Evolutionary conservation across 768 basidiomycete species (phyloP).

Genomic region (Chiua virens): DNA sequence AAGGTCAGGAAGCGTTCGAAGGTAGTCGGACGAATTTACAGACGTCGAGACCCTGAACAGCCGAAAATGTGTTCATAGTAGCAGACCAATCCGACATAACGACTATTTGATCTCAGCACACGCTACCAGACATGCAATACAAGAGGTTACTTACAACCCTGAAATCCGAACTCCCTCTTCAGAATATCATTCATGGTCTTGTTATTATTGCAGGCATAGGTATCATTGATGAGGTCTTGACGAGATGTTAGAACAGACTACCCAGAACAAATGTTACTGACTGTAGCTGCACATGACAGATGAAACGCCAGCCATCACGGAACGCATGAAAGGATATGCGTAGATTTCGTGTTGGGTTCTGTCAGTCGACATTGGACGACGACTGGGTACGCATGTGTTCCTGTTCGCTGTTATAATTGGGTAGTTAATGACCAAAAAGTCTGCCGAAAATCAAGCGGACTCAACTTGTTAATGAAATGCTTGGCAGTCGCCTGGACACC

Average conservation of each 20-base stretch:
- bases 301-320: slow-evolving; percentile 66
- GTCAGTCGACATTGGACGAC: slow-evolving; percentile 41
- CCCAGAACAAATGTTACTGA: neutral
- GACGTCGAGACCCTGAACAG: slow-evolving; percentile 63
- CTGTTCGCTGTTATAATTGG: slow-evolving; percentile 29
- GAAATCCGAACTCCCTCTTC: slow-evolving; percentile 67
- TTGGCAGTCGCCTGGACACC: slow-evolving; percentile 90
- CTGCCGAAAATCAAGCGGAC: slow-evolving; percentile 18
- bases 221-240: slow-evolving; percentile 54
- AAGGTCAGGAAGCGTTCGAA: neutral
- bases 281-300: slow-evolving; percentile 69
- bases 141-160: slow-evolving; percentile 47
- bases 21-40: neutral
- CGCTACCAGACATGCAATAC: neutral
- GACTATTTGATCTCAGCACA: slow-evolving; percentile 29
- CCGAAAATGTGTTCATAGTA: slow-evolving; percentile 45
- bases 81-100: slow-evolving; percentile 66
- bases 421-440: neutral
- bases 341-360: slow-evolving; percentile 57
- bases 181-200: slow-evolving; percentile 58
- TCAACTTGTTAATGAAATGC: slow-evolving; percentile 71
- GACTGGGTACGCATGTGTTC: slow-evolving; percentile 34
- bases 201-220: slow-evolving; percentile 64
- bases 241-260: neutral
- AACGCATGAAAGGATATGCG: slow-evolving; percentile 53